Evolutionary conservation across 257 asterid species (phyloP), one percentile per base, ranked within the genome.

Genomic region (Solanum lycopersicoides): DNA sequence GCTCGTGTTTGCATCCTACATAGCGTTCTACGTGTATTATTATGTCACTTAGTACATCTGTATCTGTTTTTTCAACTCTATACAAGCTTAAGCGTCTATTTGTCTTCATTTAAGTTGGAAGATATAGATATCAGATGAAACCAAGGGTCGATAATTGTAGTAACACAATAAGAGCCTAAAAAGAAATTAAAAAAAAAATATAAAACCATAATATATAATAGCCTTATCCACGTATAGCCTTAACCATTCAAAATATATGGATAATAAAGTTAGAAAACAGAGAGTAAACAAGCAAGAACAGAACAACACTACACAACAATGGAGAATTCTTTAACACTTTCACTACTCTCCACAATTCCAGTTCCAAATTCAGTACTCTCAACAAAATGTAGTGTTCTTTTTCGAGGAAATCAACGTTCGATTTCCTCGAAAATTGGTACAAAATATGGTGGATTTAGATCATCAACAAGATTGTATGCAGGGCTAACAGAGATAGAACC

Each of bases 401-500:
- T 14, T 80, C 44, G 72, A 79, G 80, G 87, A 84, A 87, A 18
- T 88, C 80, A 80, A 11, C 13, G 69, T 73, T 74, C 86, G 28
- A 0, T 74, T 88, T 87, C 74, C 18, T 65, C 28, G 77, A 89
- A 74, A 63, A 68, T 74, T 65, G 90, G 91, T 37, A 53, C 69
- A 6, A 86, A 83, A 39, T 72, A 86, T n/a, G 76, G 85, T n/a
- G 83, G 53, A 65, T 90, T 45, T 10, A 88, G 90, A 34, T 82
- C 93, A 47, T 76, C 93, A 47, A 92, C 92, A 56, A 95, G 92
- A 87, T 91, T 94, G 93, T 83, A 84, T 84, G 98, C 98, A 23
- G 98, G 96, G 85, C 76, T 96, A 47, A 82, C 98, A 15, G 93
- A 93, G 50, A 91, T 95, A 47, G 99, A 96, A 84, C 96, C 98